phyloP scores from a whole-genome alignment of 352 stramenopile species.

The Globisporangium abappressorium region DNA sequence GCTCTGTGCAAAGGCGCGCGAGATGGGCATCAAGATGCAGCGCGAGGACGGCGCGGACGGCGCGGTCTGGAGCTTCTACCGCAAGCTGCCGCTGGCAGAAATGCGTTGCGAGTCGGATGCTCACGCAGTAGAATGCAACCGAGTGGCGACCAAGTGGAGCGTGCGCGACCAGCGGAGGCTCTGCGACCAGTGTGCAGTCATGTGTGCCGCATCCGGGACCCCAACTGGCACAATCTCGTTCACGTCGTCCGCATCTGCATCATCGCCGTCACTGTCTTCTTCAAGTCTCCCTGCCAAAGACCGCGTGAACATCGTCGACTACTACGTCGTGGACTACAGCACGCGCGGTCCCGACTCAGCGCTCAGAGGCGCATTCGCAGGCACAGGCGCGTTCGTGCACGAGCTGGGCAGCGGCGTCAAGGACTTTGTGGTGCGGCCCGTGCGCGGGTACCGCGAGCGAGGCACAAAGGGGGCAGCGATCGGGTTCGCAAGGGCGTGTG shows the following conservation, averaged over 20 bases:
- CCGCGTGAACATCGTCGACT: slow-evolving; percentile 44
- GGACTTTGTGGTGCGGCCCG: slow-evolving; percentile 45
- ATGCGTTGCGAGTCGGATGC: slow-evolving; percentile 79
- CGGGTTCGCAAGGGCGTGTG: slow-evolving; percentile 40
- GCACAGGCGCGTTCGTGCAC: slow-evolving; percentile 45
- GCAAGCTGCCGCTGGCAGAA: slow-evolving; percentile 72
- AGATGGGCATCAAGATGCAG: slow-evolving; percentile 59
- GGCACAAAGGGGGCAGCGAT: slow-evolving; percentile 46
- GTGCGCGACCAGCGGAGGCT: slow-evolving; percentile 48
- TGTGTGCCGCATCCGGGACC: not conserved
- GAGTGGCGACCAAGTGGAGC: slow-evolving; percentile 56
- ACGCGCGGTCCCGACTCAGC: slow-evolving; percentile 52
- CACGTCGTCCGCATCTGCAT: not conserved
- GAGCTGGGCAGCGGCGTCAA: slow-evolving; percentile 47
- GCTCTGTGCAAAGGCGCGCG: slow-evolving; percentile 46
- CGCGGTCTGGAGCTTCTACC: slow-evolving; percentile 87
- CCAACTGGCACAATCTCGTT: not conserved
- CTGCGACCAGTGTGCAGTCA: slow-evolving; percentile 48
- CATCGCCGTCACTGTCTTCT: not conserved
- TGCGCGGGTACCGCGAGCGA: slow-evolving; percentile 42
- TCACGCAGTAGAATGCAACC: slow-evolving; percentile 20
- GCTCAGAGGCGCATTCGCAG: slow-evolving; percentile 39
- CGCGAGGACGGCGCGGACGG: slow-evolving; percentile 83
- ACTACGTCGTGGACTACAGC: slow-evolving; percentile 60
- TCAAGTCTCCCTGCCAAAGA: slow-evolving; percentile 3